Conservation (phyloP, 352 stramenopile species). For the Phytophthora parvispora region DNA sequence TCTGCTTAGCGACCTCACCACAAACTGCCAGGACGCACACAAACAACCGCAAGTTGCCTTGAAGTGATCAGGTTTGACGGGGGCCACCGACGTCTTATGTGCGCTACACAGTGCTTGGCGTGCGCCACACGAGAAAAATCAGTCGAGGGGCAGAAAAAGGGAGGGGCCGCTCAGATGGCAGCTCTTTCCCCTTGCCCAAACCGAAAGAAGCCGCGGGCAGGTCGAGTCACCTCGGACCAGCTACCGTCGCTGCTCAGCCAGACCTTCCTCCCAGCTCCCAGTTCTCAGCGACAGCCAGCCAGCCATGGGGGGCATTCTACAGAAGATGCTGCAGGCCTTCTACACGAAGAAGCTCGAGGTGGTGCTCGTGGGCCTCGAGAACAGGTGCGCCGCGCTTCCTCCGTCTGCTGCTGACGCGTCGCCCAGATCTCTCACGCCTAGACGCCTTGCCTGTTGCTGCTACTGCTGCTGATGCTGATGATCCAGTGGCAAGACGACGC, state of each 20-base stretch:
- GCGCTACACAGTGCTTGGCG: background rate
- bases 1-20: too few species aligned
- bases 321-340: constrained; percentile 96
- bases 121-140: constrained; percentile 18
- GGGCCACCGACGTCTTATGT: background rate
- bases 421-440: background rate
- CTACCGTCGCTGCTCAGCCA: background rate
- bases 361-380: constrained; percentile 98
- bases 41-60: too few species aligned
- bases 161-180: constrained; percentile 16
- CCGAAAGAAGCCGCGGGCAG: constrained; percentile 35
- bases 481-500: constrained; percentile 96
- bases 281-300: background rate
- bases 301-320: constrained; percentile 94
- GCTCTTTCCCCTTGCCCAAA: constrained; percentile 31
- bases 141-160: constrained; percentile 7
- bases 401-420: background rate
- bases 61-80: background rate
- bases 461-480: background rate
- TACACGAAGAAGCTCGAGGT: constrained; percentile 99
- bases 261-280: background rate
- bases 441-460: background rate
- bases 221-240: constrained; percentile 29
- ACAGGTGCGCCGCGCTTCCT: constrained; percentile 89
- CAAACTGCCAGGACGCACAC: too few species aligned